Evolutionary conservation across 352 stramenopile genomes (phyloP).

Genomic region (Thraustotheca clavata): DNA sequence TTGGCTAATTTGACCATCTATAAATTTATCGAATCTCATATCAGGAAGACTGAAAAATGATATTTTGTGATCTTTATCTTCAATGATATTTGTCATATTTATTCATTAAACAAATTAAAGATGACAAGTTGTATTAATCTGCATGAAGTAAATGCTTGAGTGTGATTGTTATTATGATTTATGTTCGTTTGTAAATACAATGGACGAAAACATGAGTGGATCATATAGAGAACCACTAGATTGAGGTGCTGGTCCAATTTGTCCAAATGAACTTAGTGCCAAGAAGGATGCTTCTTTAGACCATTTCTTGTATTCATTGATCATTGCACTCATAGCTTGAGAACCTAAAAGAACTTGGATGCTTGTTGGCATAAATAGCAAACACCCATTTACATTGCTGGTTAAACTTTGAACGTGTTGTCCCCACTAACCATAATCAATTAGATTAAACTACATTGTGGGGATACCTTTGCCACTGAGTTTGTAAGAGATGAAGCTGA

Average conservation of each 20-base stretch:
- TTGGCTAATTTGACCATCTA: too few relatives aligned
- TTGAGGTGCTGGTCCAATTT: not conserved
- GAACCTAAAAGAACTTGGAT: constrained; percentile 5
- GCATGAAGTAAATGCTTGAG: too few relatives aligned
- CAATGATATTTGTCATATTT: too few relatives aligned
- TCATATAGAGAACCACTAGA: not conserved
- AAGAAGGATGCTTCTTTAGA: not conserved
- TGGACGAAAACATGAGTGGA: constrained; percentile 7
- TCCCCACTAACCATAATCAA: not conserved
- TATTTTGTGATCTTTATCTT: too few relatives aligned
- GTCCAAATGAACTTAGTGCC: not conserved
- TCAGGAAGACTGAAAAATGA: too few relatives aligned
- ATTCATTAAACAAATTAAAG: too few relatives aligned
- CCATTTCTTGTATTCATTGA: not conserved
- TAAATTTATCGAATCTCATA: too few relatives aligned
- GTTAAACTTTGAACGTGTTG: not conserved
- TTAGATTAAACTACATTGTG: not conserved
- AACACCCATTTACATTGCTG: not conserved
- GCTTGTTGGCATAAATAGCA: constrained; percentile 2
- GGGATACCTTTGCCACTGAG: not conserved
- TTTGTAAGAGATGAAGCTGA: not conserved
- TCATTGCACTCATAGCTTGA: not conserved
- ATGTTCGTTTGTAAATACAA: constrained; percentile 4
- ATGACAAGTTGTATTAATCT: too few relatives aligned
- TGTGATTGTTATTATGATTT: too few relatives aligned